Evolutionary conservation across 257 asterid species (phyloP), one percentile per base, ranked within the genome.

Genomic region (Thymus mandschuricus): DNA sequence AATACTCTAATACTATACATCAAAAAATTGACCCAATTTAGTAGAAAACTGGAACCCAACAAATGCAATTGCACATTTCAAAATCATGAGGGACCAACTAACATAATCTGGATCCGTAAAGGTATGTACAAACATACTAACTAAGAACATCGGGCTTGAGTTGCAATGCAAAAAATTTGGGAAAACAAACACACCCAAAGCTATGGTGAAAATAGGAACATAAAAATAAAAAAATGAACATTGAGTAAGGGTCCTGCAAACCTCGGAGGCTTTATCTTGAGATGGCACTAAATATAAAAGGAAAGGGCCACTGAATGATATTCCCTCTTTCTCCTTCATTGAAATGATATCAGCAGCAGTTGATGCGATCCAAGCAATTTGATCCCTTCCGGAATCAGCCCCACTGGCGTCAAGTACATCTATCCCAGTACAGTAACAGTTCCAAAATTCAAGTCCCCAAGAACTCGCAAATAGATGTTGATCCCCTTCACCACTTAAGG

Each of bases 371-470:
- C 99, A 95, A 71, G 96, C 96, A 84, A 89, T 84, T 81, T 89
- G 92, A 80, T 85, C 92, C 41, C 52, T 6, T 1, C 71, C 66
- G 12, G 93, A 80, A 77, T 82, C 78, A 67, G 81, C 76, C 72
- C 82, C 83, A 75, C 72, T 80, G 72, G 78, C 84, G 78, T 90
- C 99, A 50, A 88, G 9, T 8, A 94, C 83, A 80, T 94, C 91
- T 77, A 81, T 86, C 64, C 92, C 95, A 43, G 73, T 60, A 31
- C 83, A 73, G 80, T 85, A 89, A 55, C 78, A 74, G 54, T 84
- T 89, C 96, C 92, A 94, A 78, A 94, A 92, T 66, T 89, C 87
- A 46, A 86, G 70, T 34, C 99, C 99, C 98, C 99, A 91, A 12
- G 79, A 71, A 70, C 74, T 75, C 41, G 79, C 85, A 78, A 85